A percentile compares a stretch with the other conserved stretches of the same genome.
Conservation (phyloP, 2,329 filamentous ascomycete species). For the Orbilia oligospora region DNA sequence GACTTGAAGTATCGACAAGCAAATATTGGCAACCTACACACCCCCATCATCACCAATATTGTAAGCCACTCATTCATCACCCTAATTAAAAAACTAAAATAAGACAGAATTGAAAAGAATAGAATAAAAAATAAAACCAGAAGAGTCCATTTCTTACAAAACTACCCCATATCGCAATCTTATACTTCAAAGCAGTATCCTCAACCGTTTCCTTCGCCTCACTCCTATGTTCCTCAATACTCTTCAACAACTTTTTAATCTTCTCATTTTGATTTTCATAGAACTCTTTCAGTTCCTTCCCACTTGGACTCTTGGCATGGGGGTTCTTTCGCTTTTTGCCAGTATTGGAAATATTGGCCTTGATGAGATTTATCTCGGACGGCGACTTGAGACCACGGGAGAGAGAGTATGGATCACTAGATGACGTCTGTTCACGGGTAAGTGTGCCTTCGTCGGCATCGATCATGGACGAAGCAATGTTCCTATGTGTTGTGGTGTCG, state of each 20-base stretch:
- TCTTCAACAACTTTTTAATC: conserved; percentile 91
- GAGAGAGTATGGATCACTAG: conserved; percentile 82
- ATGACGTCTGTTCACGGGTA: conserved; percentile 39
- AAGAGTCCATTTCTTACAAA: conserved; percentile 67
- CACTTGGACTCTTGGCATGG: conserved; percentile 67
- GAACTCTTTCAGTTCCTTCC: conserved; percentile 80
- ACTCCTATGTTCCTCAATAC: conserved; percentile 89
- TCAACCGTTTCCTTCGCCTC: conserved; percentile 84
- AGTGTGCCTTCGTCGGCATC: conserved; percentile 53
- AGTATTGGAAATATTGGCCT: conserved; percentile 72
- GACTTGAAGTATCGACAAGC: conserved; percentile 84
- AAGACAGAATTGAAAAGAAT: no score
- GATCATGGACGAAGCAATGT: conserved; percentile 24
- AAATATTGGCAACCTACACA: conserved; percentile 77
- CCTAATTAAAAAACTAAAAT: no score
- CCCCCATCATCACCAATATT: not conserved
- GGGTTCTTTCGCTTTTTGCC: conserved; percentile 65
- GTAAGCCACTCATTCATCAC: not conserved
- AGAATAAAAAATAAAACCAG: no score
- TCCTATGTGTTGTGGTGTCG: conserved; percentile 55
- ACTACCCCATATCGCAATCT: conserved; percentile 74
- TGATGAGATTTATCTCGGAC: conserved; percentile 83
- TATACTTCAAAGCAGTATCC: conserved; percentile 79
- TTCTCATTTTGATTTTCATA: conserved; percentile 93
- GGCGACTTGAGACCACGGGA: conserved; percentile 82